These are phyloP conservation scores for Pseudozyma flocculosa DNA, from an alignment of 1,284 basidiomycete genomes.

Conservation along the genomic window DNA sequence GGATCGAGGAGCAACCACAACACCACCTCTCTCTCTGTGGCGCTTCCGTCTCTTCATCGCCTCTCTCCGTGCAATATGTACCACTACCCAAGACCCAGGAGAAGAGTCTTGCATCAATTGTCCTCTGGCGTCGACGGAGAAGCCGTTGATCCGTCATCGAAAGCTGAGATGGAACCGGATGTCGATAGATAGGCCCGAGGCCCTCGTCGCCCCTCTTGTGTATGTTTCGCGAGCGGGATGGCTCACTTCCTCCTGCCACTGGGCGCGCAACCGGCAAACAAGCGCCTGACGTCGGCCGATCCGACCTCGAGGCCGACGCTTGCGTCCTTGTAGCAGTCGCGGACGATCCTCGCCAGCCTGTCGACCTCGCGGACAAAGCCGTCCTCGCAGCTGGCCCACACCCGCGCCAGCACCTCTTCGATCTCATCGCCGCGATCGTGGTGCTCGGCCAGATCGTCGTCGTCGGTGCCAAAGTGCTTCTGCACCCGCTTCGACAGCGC, in stretches of 20 bases:
- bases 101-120: no score
- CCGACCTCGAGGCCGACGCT: constrained; percentile 15
- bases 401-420: constrained; percentile 25
- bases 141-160: no score
- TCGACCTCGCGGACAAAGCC: constrained; percentile 32
- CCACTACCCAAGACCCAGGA: no score
- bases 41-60: no score
- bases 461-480: constrained; percentile 76
- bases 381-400: constrained; percentile 39
- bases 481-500: constrained; percentile 85
- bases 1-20: no score
- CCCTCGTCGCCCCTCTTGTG: no score
- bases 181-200: no score
- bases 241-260: constrained; percentile 2
- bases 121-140: no score
- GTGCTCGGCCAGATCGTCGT: constrained; percentile 60
- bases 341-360: constrained; percentile 15
- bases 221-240: no score
- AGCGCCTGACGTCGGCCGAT: constrained; percentile 14
- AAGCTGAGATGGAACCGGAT: no score
- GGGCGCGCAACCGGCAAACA: constrained; percentile 17
- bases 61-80: no score
- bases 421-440: constrained; percentile 1
- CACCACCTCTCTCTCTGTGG: no score
- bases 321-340: constrained; percentile 36